Conservation (phyloP, 2,329 filamentous ascomycete genomes). For the Fusarium xylarioides region DNA sequence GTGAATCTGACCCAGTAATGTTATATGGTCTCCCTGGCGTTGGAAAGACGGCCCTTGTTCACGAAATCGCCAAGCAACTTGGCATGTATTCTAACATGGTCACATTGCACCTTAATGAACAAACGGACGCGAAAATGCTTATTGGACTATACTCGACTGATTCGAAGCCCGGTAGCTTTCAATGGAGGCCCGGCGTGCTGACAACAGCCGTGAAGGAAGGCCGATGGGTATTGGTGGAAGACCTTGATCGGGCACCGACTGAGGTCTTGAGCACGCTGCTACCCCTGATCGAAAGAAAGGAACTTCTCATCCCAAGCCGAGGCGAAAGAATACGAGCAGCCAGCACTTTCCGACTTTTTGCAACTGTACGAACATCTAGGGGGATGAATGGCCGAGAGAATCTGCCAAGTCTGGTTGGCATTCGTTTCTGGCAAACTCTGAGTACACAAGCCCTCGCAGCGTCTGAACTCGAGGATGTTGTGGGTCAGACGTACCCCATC, state of each 20-base stretch:
- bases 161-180: conserved; percentile 85
- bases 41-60: conserved; percentile 88
- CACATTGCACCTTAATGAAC: conserved; percentile 95
- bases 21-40: conserved; percentile 85
- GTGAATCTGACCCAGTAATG: conserved; percentile 75
- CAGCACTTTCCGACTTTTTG: conserved; percentile 88
- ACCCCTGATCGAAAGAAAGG: conserved; percentile 90
- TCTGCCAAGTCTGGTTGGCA: conserved; percentile 79
- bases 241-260: conserved; percentile 92
- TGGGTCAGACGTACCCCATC: conserved; percentile 74
- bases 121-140: conserved; percentile 96
- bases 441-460: conserved; percentile 71
- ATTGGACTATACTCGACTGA: conserved; percentile 94
- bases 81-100: conserved; percentile 85
- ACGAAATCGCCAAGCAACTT: conserved; percentile 82
- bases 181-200: conserved; percentile 90
- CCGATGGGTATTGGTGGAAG: conserved; percentile 96
- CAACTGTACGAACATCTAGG: conserved; percentile 82
- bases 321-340: conserved; percentile 86
- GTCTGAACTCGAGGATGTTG: conserved; percentile 78
- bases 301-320: conserved; percentile 87
- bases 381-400: conserved; percentile 74
- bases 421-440: conserved; percentile 86
- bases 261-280: conserved; percentile 94
- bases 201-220: conserved; percentile 95